phyloP scores from a whole-genome alignment of 208 protist species.

The Acanthamoeba castellanii region DNA sequence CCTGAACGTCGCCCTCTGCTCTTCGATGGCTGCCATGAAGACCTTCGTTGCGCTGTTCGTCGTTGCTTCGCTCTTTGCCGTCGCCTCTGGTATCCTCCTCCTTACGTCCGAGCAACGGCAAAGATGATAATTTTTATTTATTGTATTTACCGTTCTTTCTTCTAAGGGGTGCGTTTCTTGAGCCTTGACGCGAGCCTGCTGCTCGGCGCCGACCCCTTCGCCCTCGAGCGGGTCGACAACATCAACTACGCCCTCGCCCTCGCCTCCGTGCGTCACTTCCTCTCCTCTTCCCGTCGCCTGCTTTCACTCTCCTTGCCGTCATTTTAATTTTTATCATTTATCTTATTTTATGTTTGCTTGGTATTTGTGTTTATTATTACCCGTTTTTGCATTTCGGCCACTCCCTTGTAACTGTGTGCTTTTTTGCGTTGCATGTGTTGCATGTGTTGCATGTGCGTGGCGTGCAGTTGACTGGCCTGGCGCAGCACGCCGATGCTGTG shows the following conservation, averaged over 20 bases:
- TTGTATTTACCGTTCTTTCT: neutral
- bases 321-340: neutral
- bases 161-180: neutral
- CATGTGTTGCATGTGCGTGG: neutral
- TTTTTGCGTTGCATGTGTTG: no score
- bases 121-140: no score
- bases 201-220: neutral
- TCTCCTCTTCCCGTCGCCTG: neutral
- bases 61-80: neutral
- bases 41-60: neutral
- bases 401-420: no score
- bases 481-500: neutral
- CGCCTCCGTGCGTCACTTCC: neutral
- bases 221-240: conserved; percentile 1
- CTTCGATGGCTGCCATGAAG: no score
- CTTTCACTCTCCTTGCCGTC: no score
- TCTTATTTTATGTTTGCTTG: neutral
- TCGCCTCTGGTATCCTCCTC: neutral
- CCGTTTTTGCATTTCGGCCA: neutral
- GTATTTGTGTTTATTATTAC: no score
- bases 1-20: no score
- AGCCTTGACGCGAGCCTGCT: conserved; percentile 26
- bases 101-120: no score
- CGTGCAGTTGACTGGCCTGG: neutral
- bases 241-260: conserved; percentile 4